phyloP scores from a whole-genome alignment of 495 filamentous ascomycete genomes.

The Penicillium pulvis region DNA sequence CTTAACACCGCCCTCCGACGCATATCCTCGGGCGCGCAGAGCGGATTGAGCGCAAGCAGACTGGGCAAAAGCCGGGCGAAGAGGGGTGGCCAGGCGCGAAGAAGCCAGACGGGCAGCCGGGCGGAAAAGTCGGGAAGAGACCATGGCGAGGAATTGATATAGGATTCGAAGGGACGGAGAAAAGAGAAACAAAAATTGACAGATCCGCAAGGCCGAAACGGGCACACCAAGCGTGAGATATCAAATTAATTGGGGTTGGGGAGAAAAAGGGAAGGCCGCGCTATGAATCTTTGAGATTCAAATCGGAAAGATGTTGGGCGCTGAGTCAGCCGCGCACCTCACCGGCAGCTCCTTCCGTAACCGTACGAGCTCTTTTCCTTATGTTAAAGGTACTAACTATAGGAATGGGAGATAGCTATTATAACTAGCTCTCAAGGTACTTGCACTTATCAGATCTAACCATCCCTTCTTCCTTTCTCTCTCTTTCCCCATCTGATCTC shows the following conservation, averaged over 20 bases:
- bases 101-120: conserved; percentile 76
- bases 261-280: conserved; percentile 23
- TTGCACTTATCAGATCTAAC: background rate
- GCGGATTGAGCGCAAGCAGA: conserved; percentile 49
- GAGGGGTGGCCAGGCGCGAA: conserved; percentile 56
- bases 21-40: conserved; percentile 47
- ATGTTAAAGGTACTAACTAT: background rate
- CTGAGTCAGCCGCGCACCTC: conserved; percentile 39
- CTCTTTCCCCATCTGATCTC: background rate
- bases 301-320: conserved; percentile 44
- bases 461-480: background rate
- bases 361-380: conserved; percentile 5
- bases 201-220: conserved; percentile 32
- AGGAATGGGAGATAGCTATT: background rate
- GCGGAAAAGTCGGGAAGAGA: conserved; percentile 75
- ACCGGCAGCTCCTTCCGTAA: conserved; percentile 45
- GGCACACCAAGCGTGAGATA: conserved; percentile 28
- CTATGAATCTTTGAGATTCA: conserved; percentile 33
- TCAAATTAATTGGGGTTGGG: conserved; percentile 22
- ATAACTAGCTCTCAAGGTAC: background rate
- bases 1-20: conserved; percentile 66
- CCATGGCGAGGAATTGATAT: conserved; percentile 49
- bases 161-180: conserved; percentile 14
- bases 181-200: conserved; percentile 31
- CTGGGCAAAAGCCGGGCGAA: conserved; percentile 55